Percentiles rank a stretch among this genome's conserved stretches.
Evolutionary conservation across 306 rosid genomes (phyloP).

Genomic region (Luffa acutangula): DNA sequence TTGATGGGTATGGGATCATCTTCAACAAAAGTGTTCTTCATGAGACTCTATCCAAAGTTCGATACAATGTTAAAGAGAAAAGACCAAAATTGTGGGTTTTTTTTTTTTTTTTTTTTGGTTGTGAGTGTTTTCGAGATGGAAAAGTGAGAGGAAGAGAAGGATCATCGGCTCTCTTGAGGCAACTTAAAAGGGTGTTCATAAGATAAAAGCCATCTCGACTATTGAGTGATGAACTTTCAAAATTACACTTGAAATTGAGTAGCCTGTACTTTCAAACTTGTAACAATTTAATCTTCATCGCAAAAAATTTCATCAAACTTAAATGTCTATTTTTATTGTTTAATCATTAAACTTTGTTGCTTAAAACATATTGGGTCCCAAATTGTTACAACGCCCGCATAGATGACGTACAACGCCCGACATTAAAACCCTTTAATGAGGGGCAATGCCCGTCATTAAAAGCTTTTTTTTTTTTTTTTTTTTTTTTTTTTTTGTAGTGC

Average conservation of each 20-base stretch:
- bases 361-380: too few species aligned
- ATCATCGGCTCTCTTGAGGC: conserved; percentile 38
- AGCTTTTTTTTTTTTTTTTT: too few species aligned
- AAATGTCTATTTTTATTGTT: too few species aligned
- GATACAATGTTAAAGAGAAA: conserved; percentile 21
- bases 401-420: too few species aligned
- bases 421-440: too few species aligned
- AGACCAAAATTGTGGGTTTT: neutral
- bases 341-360: too few species aligned
- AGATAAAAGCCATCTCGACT: conserved; percentile 66
- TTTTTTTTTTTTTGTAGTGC: too few species aligned
- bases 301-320: too few species aligned
- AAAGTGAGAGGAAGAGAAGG: conserved; percentile 47
- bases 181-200: conserved; percentile 58
- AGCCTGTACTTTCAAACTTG: too few species aligned
- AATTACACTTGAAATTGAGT: conserved; percentile 18
- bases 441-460: too few species aligned
- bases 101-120: neutral
- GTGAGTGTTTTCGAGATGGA: conserved; percentile 24
- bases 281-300: too few species aligned
- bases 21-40: conserved; percentile 27
- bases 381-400: too few species aligned
- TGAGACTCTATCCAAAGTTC: conserved; percentile 32
- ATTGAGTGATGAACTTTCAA: conserved; percentile 53
- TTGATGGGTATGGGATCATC: conserved; percentile 50